Evolutionary conservation across 495 filamentous ascomycete species (phyloP).

Genomic region (Lasiosphaeriaceae sp.): DNA sequence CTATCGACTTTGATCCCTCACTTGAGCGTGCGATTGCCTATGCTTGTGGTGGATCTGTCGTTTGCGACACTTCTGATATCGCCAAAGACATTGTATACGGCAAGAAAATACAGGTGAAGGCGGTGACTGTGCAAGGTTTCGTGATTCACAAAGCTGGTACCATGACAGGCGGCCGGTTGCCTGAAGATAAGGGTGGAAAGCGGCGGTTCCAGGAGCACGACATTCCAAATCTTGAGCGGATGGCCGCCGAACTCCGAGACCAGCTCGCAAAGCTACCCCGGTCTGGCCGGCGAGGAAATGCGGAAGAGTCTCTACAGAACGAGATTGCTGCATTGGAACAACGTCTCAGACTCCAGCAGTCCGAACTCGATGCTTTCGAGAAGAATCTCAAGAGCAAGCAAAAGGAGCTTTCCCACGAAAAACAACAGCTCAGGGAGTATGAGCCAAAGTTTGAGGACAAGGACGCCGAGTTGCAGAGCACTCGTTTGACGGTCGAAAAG

Average conservation of each 20-base stretch:
- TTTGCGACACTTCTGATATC: slow-evolving; percentile 81
- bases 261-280: slow-evolving; percentile 75
- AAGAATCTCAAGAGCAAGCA: slow-evolving; percentile 82
- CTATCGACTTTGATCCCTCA: slow-evolving; percentile 85
- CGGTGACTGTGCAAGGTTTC: slow-evolving; percentile 85
- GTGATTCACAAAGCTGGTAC: slow-evolving; percentile 96
- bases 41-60: slow-evolving; percentile 91
- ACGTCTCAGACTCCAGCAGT: slow-evolving; percentile 62
- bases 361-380: slow-evolving; percentile 76
- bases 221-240: slow-evolving; percentile 70
- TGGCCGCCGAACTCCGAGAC: slow-evolving; percentile 61
- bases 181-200: slow-evolving; percentile 64
- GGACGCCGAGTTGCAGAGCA: slow-evolving; percentile 59
- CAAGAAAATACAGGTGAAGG: slow-evolving; percentile 81
- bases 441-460: slow-evolving; percentile 76
- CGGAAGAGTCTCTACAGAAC: slow-evolving; percentile 75
- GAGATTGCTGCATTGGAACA: slow-evolving; percentile 83
- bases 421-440: slow-evolving; percentile 66
- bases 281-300: slow-evolving; percentile 63
- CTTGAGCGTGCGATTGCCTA: slow-evolving; percentile 91
- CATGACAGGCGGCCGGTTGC: slow-evolving; percentile 90
- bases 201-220: slow-evolving; percentile 88
- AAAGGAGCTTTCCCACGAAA: slow-evolving; percentile 71
- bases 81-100: slow-evolving; percentile 89
- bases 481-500: slow-evolving; percentile 60